A percentile compares a stretch with the other conserved stretches of the same genome.
Conservation (phyloP, 2,329 filamentous ascomycete species). For the Sphaerulina vaccinii region DNA sequence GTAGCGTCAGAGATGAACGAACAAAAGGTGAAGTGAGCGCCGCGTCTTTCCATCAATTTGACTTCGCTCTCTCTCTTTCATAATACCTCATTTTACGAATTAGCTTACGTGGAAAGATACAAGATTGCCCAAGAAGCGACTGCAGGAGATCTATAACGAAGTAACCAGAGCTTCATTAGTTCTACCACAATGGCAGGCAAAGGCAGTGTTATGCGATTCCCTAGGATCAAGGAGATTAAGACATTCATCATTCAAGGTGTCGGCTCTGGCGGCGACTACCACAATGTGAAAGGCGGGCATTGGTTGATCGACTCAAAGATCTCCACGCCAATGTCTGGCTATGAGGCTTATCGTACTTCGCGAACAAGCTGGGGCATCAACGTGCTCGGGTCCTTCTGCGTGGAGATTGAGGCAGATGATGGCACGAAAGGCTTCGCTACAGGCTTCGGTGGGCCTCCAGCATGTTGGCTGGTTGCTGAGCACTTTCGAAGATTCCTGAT, state of each 20-base stretch:
- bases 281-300: constrained; percentile 73
- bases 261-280: constrained; percentile 73
- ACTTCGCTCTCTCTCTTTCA: not conserved
- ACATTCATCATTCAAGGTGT: constrained; percentile 70
- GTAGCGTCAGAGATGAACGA: constrained; percentile 9
- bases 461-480: constrained; percentile 89
- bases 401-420: constrained; percentile 85
- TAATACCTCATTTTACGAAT: not conserved
- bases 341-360: constrained; percentile 83
- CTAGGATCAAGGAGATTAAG: constrained; percentile 71
- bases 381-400: constrained; percentile 84
- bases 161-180: not conserved
- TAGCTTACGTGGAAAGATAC: not conserved
- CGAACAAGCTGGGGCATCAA: constrained; percentile 95
- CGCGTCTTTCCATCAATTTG: not conserved
- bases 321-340: constrained; percentile 86
- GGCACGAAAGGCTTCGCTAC: constrained; percentile 93
- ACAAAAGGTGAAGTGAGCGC: constrained; percentile 7
- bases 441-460: constrained; percentile 88
- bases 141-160: not conserved
- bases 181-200: constrained; percentile 29
- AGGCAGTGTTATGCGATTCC: constrained; percentile 57
- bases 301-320: constrained; percentile 93
- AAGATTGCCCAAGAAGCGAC: not conserved
- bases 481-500: constrained; percentile 92